These are phyloP conservation scores for Cladosporium austrohemisphaericum DNA, from an alignment of 2,329 filamentous ascomycete genomes.

Conservation along the genomic window DNA sequence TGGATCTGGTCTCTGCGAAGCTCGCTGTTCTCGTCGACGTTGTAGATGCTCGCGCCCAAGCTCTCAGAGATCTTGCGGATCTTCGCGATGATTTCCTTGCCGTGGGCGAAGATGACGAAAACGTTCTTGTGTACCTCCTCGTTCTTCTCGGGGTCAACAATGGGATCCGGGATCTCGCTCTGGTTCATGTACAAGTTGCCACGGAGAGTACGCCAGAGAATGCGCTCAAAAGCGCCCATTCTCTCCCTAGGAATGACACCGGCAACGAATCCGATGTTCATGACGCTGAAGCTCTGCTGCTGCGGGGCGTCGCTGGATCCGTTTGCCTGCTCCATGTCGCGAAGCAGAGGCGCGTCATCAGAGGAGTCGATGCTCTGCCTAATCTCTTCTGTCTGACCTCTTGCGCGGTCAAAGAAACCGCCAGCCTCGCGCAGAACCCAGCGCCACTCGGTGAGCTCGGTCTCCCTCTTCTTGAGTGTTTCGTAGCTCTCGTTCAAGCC, in stretches of 20 bases:
- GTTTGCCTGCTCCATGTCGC: slow-evolving; percentile 80
- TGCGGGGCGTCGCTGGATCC: slow-evolving; percentile 25
- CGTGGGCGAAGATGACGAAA: slow-evolving; percentile 98
- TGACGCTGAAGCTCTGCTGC: slow-evolving; percentile 68
- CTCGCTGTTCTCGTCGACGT: slow-evolving; percentile 95
- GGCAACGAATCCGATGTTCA: slow-evolving; percentile 98
- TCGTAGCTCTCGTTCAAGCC: slow-evolving; percentile 98
- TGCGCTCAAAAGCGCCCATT: slow-evolving; percentile 92
- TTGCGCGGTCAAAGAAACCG: slow-evolving; percentile 93
- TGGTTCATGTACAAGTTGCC: slow-evolving; percentile 99
- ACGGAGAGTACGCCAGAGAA: slow-evolving; percentile 93
- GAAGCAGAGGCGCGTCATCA: slow-evolving; percentile 88
- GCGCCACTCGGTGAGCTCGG: slow-evolving; percentile 95
- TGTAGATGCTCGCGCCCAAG: slow-evolving; percentile 91
- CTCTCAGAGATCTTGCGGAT: slow-evolving; percentile 99
- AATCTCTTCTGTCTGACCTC: slow-evolving; percentile 95
- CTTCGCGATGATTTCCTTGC: slow-evolving; percentile 97
- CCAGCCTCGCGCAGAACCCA: slow-evolving; percentile 96
- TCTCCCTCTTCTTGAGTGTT: slow-evolving; percentile 94
- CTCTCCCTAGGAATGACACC: slow-evolving; percentile 92
- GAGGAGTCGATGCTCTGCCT: slow-evolving; percentile 79
- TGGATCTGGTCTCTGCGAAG: slow-evolving; percentile 92
- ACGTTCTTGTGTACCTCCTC: slow-evolving; percentile 95
- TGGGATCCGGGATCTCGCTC: slow-evolving; percentile 90
- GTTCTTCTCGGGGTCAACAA: slow-evolving; percentile 88